A percentile compares a stretch with the other conserved stretches of the same genome.
These are phyloP conservation scores for Withania somnifera DNA, from an alignment of 305 asterid genomes.

Conservation along the genomic window DNA sequence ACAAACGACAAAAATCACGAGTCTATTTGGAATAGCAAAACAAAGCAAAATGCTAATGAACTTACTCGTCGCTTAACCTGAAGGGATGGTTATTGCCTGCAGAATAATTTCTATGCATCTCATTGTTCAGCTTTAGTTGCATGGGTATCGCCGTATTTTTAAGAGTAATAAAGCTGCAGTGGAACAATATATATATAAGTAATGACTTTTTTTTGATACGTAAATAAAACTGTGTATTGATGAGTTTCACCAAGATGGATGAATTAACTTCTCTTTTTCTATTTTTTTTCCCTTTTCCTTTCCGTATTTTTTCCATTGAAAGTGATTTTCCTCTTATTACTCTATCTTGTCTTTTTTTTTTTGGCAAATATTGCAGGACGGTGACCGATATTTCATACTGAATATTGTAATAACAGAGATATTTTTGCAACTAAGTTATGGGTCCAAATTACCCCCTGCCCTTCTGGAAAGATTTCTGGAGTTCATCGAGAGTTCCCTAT, in stretches of 20 bases:
- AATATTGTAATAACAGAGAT: constrained; percentile 56
- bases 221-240: too few relatives aligned
- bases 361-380: constrained; percentile 55
- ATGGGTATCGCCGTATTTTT: too few relatives aligned
- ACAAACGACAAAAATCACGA: too few relatives aligned
- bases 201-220: too few relatives aligned
- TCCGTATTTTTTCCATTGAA: not conserved
- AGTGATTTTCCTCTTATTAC: constrained; percentile 12
- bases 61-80: too few relatives aligned
- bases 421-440: constrained; percentile 52
- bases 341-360: constrained; percentile 3
- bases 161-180: too few relatives aligned
- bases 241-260: not conserved
- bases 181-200: too few relatives aligned
- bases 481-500: constrained; percentile 59
- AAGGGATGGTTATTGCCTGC: too few relatives aligned
- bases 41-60: too few relatives aligned
- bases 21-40: too few relatives aligned
- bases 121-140: too few relatives aligned
- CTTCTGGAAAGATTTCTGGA: constrained; percentile 59
- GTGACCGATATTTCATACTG: constrained; percentile 45
- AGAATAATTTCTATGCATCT: too few relatives aligned
- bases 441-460: constrained; percentile 31
- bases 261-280: not conserved
- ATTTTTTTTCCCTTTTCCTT: not conserved